These are phyloP conservation scores for Paraconiothyrium brasiliense DNA, from an alignment of 2,329 filamentous ascomycete species.

Conservation along the genomic window DNA sequence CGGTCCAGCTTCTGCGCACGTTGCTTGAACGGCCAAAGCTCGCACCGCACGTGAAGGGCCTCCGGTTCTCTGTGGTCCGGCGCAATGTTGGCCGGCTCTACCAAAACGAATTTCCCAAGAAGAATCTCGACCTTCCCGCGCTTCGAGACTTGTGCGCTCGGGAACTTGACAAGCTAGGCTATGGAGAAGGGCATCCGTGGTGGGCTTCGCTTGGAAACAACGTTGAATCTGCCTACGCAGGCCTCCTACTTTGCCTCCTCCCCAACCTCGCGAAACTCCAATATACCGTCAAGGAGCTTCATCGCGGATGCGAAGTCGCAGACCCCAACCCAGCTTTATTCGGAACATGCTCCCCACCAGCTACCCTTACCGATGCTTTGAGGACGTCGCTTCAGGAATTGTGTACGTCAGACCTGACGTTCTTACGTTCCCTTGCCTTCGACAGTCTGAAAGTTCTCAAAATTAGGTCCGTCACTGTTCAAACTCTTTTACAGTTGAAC, in stretches of 20 bases:
- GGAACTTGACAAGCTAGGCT: conserved; percentile 24
- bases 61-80: conserved; percentile 31
- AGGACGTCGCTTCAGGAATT: conserved; percentile 22
- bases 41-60: conserved; percentile 27
- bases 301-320: conserved; percentile 25
- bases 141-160: conserved; percentile 25
- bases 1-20: conserved; percentile 33
- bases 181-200: conserved; percentile 26
- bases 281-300: conserved; percentile 32
- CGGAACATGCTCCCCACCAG: conserved; percentile 25
- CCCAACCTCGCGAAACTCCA: conserved; percentile 32
- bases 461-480: conserved; percentile 26
- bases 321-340: conserved; percentile 35
- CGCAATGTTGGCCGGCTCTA: conserved; percentile 26
- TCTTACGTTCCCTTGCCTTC: conserved; percentile 27
- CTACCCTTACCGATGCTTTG: conserved; percentile 15
- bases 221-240: conserved; percentile 36
- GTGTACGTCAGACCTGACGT: conserved; percentile 25
- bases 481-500: conserved; percentile 31
- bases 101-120: conserved; percentile 21
- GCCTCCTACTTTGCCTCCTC: conserved; percentile 29
- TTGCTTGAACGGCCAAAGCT: conserved; percentile 33
- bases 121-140: conserved; percentile 22
- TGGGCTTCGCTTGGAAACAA: conserved; percentile 28
- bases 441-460: conserved; percentile 26